Evolutionary conservation across 768 basidiomycete species (phyloP).

Genomic region (Trametes coccinea): DNA sequence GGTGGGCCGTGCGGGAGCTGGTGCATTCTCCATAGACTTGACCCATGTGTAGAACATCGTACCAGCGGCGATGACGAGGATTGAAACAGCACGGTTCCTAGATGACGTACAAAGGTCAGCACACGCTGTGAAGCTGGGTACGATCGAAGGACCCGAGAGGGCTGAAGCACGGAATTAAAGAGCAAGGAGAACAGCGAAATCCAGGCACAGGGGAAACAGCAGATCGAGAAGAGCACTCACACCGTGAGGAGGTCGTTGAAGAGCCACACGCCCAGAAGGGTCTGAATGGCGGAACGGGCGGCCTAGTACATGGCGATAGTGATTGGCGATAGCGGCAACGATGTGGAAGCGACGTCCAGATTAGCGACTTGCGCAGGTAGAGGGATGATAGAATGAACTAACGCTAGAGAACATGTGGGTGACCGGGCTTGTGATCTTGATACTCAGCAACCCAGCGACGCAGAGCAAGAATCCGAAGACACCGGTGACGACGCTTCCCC

Average conservation of each 20-base stretch:
- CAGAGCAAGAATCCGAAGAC: conserved; percentile 82
- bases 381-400: conserved; percentile 31
- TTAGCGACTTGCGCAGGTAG: not conserved
- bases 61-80: conserved; percentile 65
- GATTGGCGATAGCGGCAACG: not conserved
- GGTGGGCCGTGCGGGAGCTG: conserved; percentile 13
- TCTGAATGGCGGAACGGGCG: conserved; percentile 81
- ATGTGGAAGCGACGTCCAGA: not conserved
- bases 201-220: not conserved
- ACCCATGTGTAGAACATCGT: conserved; percentile 72
- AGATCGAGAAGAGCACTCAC: conserved; percentile 44
- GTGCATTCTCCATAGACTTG: conserved; percentile 39
- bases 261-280: conserved; percentile 73
- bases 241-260: conserved; percentile 73
- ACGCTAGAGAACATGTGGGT: conserved; percentile 87
- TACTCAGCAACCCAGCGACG: conserved; percentile 75
- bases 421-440: conserved; percentile 80
- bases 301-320: conserved; percentile 45
- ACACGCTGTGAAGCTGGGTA: not conserved
- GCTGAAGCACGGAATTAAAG: not conserved
- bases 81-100: conserved; percentile 65
- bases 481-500: conserved; percentile 70
- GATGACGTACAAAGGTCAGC: not conserved
- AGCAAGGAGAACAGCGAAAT: not conserved
- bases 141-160: not conserved